Base-by-base conservation (phyloP, 1,284 basidiomycete genomes). In the Rhodotorula sp. region DNA sequence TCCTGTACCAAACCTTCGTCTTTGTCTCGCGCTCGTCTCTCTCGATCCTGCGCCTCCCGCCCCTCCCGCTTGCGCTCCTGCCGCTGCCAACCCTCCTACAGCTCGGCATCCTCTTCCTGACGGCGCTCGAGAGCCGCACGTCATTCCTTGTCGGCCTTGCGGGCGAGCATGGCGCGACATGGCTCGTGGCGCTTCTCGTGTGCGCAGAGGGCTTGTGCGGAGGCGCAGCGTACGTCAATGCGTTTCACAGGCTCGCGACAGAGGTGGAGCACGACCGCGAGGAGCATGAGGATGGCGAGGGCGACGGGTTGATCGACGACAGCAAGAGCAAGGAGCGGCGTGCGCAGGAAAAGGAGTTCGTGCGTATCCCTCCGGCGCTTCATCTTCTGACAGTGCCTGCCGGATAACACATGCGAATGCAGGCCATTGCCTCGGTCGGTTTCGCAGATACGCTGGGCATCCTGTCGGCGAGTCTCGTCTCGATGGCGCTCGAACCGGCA, bases 21-120 rank as follows among this genome's bases (percentile, higher is more conserved):
- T 99, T 99, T 83, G 80, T 98, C 71, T 97, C 95, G 2, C 90
- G 97, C 5, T 97, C 94, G 0, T 91, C 93, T 7, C 91, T 97
- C 63, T 92, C 93, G 1, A 77, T 84, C 58, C 82, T 97, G 58
- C 91, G 91, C 16, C 79, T 98, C 3, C 93, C 93, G 0, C 88
- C 96, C 0, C 84, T 98, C 10, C 93, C 95, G 0, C 80, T 84
- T 7, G 83, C 81, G 0, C 82, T 92, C 21, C 87, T 99, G 2
- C 85, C 91, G 19, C 79, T 90, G 1, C 93, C 93, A 2, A 75
- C 77, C 5, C 7, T 78, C 17, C 48, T 79, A 4, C 78, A 79
- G 66, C 63, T 78, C 53, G n/a, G 27, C n/a, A 68, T 79, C 44
- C 70, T 79, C 46, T 25, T 54, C 16, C 23, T 77, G 27, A 72